Conservation (phyloP, 2,329 filamentous ascomycete species). For the Neofusicoccum cordaticola region DNA sequence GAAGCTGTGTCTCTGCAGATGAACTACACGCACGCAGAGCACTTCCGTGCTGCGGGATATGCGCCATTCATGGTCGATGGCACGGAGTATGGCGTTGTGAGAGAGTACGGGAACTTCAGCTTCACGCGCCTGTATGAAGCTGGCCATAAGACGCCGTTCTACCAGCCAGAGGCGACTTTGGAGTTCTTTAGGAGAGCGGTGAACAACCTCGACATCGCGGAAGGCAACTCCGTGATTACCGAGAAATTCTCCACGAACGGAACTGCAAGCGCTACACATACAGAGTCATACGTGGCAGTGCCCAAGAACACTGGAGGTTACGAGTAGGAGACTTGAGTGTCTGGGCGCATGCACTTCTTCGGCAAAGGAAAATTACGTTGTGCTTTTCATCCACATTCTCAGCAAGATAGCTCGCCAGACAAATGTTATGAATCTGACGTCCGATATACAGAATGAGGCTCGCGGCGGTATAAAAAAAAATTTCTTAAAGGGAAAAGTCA, state of each 20-base stretch:
- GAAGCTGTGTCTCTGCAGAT: constrained; percentile 64
- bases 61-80: constrained; percentile 63
- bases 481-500: too few relatives aligned
- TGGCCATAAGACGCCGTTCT: constrained; percentile 51
- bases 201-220: background rate
- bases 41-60: constrained; percentile 59
- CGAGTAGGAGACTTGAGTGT: too few relatives aligned
- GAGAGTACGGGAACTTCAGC: constrained; percentile 69
- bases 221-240: background rate
- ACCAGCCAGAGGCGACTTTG: constrained; percentile 27
- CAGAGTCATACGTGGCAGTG: background rate
- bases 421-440: too few relatives aligned
- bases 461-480: too few relatives aligned
- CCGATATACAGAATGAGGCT: too few relatives aligned
- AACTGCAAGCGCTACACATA: background rate
- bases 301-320: too few relatives aligned
- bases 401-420: too few relatives aligned
- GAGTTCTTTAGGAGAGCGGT: background rate
- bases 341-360: too few relatives aligned
- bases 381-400: too few relatives aligned
- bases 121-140: constrained; percentile 53
- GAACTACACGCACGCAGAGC: constrained; percentile 16
- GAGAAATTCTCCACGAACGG: background rate
- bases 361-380: too few relatives aligned
- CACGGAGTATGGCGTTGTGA: constrained; percentile 59